Base-by-base conservation (phyloP, 331 rosid species). In the Pyrus hybrid region DNA sequence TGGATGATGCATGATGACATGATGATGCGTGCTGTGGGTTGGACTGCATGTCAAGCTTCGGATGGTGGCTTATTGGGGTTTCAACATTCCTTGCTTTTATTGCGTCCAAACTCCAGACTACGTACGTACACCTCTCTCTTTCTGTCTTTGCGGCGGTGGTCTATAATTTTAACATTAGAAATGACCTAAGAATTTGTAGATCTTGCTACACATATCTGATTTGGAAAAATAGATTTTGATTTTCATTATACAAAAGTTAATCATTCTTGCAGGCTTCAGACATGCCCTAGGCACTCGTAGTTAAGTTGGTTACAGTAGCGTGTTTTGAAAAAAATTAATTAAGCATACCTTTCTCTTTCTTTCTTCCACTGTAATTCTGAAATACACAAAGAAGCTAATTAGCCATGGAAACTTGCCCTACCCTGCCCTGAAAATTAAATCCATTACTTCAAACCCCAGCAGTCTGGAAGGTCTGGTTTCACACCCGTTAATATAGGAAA, bases 11-110 rank as follows among this genome's bases (percentile, higher is more conserved):
- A 37, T 37, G 45, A 37, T 37, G 45, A 9, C 13, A 37, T 37
- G 45, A 62, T 64, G 47, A 2, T 64, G 7, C n/a, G 7, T 17
- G 20, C 17, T 25, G 13, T 25, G 4, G 45, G 7, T 72, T 32
- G 75, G 80, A 85, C 54, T 65, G 76, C 80, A 28, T 20, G 77
- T 25, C 16, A 84, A 66, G 63, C 67, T 78, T 80, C 74, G 70
- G 72, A 69, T 45, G 58, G 80, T 66, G 65, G 64, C 75, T 76
- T 70, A 77, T 37, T 37, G 45, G 45, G 45, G 45, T 37, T 37
- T 37, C 45, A 37, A 37, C 45, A 37, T 91, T 76, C 91, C 82
- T 89, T 86, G 54, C 88, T 80, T 89, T 79, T 72, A 79, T 84
- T 63, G 72, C 71, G 70, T 37, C 74, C 83, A 79, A 67, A 71